Base-by-base conservation (phyloP, 257 asterid species). In the Lycium ferocissimum region DNA sequence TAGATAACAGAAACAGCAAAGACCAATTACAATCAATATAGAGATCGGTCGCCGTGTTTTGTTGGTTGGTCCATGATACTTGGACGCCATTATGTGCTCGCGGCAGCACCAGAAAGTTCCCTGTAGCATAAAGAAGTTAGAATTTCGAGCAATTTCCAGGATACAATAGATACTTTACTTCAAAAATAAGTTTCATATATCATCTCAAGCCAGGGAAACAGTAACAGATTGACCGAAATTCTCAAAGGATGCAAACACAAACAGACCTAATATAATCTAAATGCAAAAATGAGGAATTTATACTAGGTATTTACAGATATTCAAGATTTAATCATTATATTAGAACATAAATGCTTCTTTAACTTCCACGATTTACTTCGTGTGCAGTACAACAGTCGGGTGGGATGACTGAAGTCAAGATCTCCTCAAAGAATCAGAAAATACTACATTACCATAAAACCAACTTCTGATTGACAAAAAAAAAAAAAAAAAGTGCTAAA, bases 1-100 rank as follows among this genome's bases (percentile, higher is more conserved):
- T 58, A 94, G 86, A 90, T 95, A 95, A 84, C 89, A 95, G 89
- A 94, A 85, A 84, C 95, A 91, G 87, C 98, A 95, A 57, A 95
- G 96, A 15, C 91, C 97, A 35, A 93, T 90, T 22, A 94, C 90
- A 2, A 91, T 54, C 33, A 95, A 86, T 88, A 93, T 87, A 71
- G 98, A 92, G 63, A 95, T 5, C 0, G 96, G 92, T 51, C 98
- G 87, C 61, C 97, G 90, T 51, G 91, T 92, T 89, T 91, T 91
- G 70, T 66, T 92, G 86, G 86, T 90, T 8, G 92, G 69, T 18
- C 89, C 37, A 73, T 94, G 93, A 84, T 88, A 81, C 90, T 95
- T 95, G 49, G 93, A 86, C 20, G 94, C 97, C 98, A 95, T 95
- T n/a, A 84, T 85, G 79, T 72, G 83, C 85, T 86, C 56, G 87